Conservation (phyloP, 176 grass and related monocot genomes). For the Sorghum bicolor region Sorghum_bicolor_NCBIv3 NC_012878.2:55368001-55368500, state of each 20-base stretch:
- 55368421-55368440: constrained; percentile 75
- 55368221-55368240: not conserved
- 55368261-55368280: not conserved
- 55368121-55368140: not conserved
- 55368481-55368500: constrained; percentile 51
- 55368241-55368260: not conserved
- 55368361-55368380: not conserved
- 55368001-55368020: not conserved
- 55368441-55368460: constrained; percentile 38
- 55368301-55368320: constrained; percentile 14
- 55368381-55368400: constrained; percentile 62
- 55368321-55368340: not conserved
- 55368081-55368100: not conserved
- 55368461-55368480: constrained; percentile 38
- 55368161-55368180: not conserved
- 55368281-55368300: not conserved
- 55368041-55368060: not conserved
- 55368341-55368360: not conserved
- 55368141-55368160: not conserved
- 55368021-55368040: not conserved
- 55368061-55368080: not conserved
- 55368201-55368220: not conserved
- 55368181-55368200: not conserved
- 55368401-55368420: constrained; percentile 55
- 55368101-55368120: not conserved